A percentile compares a stretch with the other conserved stretches of the same genome.
Evolutionary conservation across 116 monocot species (phyloP).

Genomic region (Posidonia oceanica): DNA sequence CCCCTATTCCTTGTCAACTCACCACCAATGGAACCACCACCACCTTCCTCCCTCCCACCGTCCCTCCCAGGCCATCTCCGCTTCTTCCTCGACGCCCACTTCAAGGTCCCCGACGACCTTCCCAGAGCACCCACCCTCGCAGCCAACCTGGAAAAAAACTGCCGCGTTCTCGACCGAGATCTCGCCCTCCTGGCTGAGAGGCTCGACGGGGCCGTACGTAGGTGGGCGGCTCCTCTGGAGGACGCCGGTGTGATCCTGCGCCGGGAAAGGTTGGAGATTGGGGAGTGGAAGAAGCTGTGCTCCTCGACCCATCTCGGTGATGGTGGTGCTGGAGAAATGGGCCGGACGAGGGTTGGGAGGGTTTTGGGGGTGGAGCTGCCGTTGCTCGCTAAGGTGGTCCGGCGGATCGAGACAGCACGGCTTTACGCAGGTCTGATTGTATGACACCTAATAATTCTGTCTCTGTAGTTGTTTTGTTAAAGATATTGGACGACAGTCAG

Average conservation of each 20-base stretch:
- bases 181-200: constrained; percentile 10
- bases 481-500: background rate
- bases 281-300: background rate
- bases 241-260: constrained; percentile 4
- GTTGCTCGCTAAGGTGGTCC: constrained; percentile 27
- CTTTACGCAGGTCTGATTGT: constrained; percentile 31
- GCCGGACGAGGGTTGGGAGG: constrained; percentile 1
- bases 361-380: constrained; percentile 22
- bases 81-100: constrained; percentile 22
- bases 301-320: background rate
- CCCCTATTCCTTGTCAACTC: too few relatives aligned
- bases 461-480: background rate
- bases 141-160: constrained; percentile 18
- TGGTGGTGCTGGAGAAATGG: background rate
- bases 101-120: constrained; percentile 26
- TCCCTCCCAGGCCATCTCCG: constrained; percentile 3
- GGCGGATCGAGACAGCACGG: constrained; percentile 27
- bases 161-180: constrained; percentile 16
- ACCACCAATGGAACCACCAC: too few relatives aligned
- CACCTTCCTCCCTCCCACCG: too few relatives aligned
- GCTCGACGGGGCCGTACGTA: constrained; percentile 8
- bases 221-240: constrained; percentile 18
- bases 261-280: background rate
- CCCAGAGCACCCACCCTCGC: constrained; percentile 8
- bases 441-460: background rate